Conservation (phyloP, 2,329 filamentous ascomycete species). For the Fusarium sp. region DNA sequence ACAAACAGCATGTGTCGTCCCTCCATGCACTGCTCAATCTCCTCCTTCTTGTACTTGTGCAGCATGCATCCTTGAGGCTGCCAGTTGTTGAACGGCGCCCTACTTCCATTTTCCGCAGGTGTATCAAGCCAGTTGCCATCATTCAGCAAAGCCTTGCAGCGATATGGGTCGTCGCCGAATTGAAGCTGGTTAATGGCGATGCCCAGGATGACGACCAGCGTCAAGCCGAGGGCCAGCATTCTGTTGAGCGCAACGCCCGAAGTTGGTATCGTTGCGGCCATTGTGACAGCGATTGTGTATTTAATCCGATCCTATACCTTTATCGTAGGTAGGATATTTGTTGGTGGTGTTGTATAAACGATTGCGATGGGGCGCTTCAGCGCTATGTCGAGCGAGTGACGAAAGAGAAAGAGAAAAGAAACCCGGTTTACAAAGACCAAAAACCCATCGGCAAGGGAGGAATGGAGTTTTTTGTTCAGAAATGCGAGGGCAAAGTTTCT, state of each 20-base stretch:
- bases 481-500: neutral
- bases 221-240: conserved; percentile 32
- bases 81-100: conserved; percentile 60
- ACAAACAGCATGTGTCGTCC: conserved; percentile 65
- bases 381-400: conserved; percentile 21
- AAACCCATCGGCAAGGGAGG: conserved; percentile 8
- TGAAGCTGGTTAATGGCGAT: conserved; percentile 32
- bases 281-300: neutral
- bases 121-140: conserved; percentile 61
- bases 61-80: conserved; percentile 69
- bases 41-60: conserved; percentile 63
- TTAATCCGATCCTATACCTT: neutral
- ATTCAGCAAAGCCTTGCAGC: conserved; percentile 63
- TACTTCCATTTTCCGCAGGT: conserved; percentile 45
- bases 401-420: neutral
- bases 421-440: neutral
- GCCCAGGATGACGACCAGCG: conserved; percentile 40
- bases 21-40: conserved; percentile 64
- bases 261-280: conserved; percentile 22
- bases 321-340: neutral
- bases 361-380: conserved; percentile 16
- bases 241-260: conserved; percentile 31
- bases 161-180: conserved; percentile 58
- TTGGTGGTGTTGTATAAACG: neutral
- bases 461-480: conserved; percentile 1